phyloP scores from a whole-genome alignment of 352 stramenopile genomes.

The Globisporangium parvum region DNA sequence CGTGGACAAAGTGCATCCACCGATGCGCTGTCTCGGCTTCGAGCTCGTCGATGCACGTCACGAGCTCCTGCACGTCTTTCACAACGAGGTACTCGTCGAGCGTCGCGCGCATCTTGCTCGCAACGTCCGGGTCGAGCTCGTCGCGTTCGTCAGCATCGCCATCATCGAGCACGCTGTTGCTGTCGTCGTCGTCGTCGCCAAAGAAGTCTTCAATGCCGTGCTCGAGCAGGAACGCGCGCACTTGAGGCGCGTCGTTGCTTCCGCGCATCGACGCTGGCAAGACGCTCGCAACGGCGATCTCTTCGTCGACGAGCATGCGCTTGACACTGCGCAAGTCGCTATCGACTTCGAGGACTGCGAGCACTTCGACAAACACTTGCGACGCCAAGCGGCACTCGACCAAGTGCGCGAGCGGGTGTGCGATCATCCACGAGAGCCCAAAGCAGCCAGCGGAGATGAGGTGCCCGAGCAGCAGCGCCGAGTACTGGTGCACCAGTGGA shows the following conservation, averaged over 20 bases:
- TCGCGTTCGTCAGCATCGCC: constrained; percentile 41
- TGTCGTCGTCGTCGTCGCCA: constrained; percentile 29
- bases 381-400: constrained; percentile 61
- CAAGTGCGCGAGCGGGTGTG: constrained; percentile 38
- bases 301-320: constrained; percentile 76
- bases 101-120: constrained; percentile 59
- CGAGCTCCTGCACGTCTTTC: constrained; percentile 69
- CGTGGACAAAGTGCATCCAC: constrained; percentile 70
- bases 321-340: constrained; percentile 57
- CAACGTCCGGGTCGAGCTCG: constrained; percentile 55
- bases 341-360: constrained; percentile 69
- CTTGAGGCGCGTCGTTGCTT: constrained; percentile 27
- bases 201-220: constrained; percentile 69
- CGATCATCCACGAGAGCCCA: constrained; percentile 77
- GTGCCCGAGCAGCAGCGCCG: constrained; percentile 59
- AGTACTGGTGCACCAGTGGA: constrained; percentile 77
- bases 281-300: constrained; percentile 50
- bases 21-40: constrained; percentile 17
- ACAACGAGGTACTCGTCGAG: constrained; percentile 75
- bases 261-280: constrained; percentile 31
- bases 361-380: constrained; percentile 62
- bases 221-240: constrained; percentile 55
- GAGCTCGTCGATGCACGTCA: constrained; percentile 71
- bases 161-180: constrained; percentile 15
- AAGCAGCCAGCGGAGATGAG: constrained; percentile 79